A percentile compares a stretch with the other conserved stretches of the same genome.
These are phyloP conservation scores for Canavalia gladiata DNA, from an alignment of 306 rosid species.

Conservation along the genomic window DNA sequence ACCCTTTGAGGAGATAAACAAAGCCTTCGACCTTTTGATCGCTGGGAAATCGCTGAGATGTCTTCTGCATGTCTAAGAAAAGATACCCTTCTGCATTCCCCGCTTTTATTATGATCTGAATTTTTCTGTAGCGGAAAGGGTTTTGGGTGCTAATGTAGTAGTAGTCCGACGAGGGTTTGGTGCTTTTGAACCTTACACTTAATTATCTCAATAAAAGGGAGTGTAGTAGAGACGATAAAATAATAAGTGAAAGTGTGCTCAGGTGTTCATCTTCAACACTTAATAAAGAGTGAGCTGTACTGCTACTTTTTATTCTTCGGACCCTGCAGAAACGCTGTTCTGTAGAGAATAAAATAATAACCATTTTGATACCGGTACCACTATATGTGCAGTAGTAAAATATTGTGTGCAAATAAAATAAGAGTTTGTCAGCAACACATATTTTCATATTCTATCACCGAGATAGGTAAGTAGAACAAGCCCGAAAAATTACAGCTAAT, in stretches of 20 bases:
- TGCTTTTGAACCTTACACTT: not conserved
- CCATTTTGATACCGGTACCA: not conserved
- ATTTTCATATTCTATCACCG: constrained; percentile 30
- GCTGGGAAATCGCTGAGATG: constrained; percentile 81
- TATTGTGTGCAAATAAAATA: not conserved
- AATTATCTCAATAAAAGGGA: constrained; percentile 13
- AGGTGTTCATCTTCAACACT: constrained; percentile 5
- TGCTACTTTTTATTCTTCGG: constrained; percentile 19
- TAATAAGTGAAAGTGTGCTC: not conserved
- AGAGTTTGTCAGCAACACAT: not conserved
- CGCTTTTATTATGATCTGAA: constrained; percentile 7
- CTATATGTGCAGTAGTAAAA: not conserved
- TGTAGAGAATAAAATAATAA: constrained; percentile 16
- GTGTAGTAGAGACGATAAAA: constrained; percentile 23
- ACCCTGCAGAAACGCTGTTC: not conserved
- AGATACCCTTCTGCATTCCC: not conserved
- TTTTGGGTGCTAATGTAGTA: not conserved
- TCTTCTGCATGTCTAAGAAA: constrained; percentile 58
- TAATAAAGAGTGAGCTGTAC: not conserved
- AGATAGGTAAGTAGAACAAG: constrained; percentile 22
- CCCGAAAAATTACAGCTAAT: constrained; percentile 32
- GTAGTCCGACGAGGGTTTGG: too few species aligned
- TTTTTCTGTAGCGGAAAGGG: not conserved
- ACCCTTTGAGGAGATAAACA: constrained; percentile 78
- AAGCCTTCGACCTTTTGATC: constrained; percentile 70